A percentile compares a stretch with the other conserved stretches of the same genome.
These are phyloP conservation scores for Inonotus obliquus DNA, from an alignment of 1,284 basidiomycete species.

Conservation along the genomic window DNA sequence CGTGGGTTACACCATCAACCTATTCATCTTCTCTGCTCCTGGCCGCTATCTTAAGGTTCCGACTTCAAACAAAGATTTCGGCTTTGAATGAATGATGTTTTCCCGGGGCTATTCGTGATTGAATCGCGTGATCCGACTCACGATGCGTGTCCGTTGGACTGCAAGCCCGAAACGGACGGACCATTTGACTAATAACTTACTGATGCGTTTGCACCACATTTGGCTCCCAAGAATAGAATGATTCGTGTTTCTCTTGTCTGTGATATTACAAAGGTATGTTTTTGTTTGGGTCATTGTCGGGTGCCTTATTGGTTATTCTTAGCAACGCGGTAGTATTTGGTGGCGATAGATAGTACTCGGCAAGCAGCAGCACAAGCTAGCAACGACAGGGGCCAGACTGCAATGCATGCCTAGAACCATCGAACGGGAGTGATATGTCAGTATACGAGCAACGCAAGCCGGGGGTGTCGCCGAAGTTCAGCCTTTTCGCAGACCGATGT, in stretches of 20 bases:
- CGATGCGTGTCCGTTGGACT: too few relatives aligned
- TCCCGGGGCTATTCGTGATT: too few relatives aligned
- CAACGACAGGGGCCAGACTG: not conserved
- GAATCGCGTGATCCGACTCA: too few relatives aligned
- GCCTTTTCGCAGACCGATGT: not conserved
- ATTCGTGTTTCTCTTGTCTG: too few relatives aligned
- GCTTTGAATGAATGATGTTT: too few relatives aligned
- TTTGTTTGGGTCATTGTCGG: not conserved
- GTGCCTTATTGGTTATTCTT: not conserved
- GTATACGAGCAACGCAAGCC: not conserved
- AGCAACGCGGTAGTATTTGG: not conserved
- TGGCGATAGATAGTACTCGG: not conserved
- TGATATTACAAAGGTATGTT: not conserved
- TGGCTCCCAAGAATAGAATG: too few relatives aligned
- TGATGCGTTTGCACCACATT: too few relatives aligned
- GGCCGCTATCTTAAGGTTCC: too few relatives aligned
- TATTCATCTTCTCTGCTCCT: slow-evolving; percentile 48
- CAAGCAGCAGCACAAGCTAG: not conserved
- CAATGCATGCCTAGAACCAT: not conserved
- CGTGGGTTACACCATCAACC: slow-evolving; percentile 56
- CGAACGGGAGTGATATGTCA: not conserved
- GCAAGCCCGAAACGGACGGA: too few relatives aligned
- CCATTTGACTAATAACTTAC: too few relatives aligned
- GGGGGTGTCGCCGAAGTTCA: not conserved
- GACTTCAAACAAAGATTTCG: too few relatives aligned